These are phyloP conservation scores for Orobanche coerulescens DNA, from an alignment of 257 asterid genomes.

Conservation along the genomic window DNA sequence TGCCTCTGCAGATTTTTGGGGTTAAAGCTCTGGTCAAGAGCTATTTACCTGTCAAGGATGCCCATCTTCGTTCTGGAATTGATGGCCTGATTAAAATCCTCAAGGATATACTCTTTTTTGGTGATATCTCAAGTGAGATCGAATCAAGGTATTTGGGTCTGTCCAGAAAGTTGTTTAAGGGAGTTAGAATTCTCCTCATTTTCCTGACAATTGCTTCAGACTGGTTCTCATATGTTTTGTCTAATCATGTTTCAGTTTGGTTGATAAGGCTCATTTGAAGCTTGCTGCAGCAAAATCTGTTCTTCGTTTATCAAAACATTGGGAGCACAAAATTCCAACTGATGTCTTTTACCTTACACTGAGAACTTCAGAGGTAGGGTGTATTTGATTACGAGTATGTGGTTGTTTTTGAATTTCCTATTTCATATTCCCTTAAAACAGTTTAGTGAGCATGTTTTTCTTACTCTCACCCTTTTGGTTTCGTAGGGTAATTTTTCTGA, in stretches of 20 bases:
- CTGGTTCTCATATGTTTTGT: conserved; percentile 20
- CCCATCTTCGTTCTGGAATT: conserved; percentile 86
- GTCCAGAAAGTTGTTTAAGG: conserved; percentile 4
- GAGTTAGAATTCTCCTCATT: conserved; percentile 9
- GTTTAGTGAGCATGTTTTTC: not conserved
- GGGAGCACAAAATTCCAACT: conserved; percentile 92
- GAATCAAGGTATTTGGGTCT: conserved; percentile 56
- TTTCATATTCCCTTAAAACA: conserved; percentile 6
- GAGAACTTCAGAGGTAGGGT: conserved; percentile 73
- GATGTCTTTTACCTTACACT: conserved; percentile 75
- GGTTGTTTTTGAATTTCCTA: conserved; percentile 14
- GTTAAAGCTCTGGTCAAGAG: conserved; percentile 91
- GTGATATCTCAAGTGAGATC: conserved; percentile 64
- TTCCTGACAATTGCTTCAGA: not conserved
- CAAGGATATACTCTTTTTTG: conserved; percentile 61
- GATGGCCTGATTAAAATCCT: conserved; percentile 64
- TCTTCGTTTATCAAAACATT: conserved; percentile 84
- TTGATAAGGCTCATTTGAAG: conserved; percentile 86
- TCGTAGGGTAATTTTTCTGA: conserved; percentile 72
- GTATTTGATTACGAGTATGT: conserved; percentile 18
- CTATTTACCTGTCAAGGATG: conserved; percentile 92
- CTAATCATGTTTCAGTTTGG: conserved; percentile 46
- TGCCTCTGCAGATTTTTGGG: conserved; percentile 71
- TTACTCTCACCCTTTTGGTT: conserved; percentile 12
- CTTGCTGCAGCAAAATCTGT: conserved; percentile 97